Evolutionary conservation across 495 filamentous ascomycete species (phyloP), one percentile per base, ranked within the genome.

Genomic region (Tetracladium setigerum): DNA sequence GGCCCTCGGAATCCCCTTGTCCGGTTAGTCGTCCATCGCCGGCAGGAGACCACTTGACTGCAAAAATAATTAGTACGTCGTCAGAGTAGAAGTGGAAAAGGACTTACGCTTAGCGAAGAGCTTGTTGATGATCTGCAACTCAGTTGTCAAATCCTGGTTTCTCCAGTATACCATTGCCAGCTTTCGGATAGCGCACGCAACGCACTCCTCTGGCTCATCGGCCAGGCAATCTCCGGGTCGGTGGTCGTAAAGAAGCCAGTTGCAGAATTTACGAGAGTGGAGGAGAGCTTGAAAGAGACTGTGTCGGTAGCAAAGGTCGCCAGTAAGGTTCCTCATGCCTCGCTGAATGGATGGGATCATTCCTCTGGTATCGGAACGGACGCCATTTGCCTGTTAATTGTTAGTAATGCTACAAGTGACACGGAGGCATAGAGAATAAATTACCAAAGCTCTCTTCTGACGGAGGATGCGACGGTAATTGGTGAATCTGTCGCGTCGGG

Each of bases 281-380:
- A 74, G 47, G 15, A 75, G 58, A n/a, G 64, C 44, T 39, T 66
- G 56, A 11, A 73, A 48, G 12, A 62, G 52, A 24, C 55, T 59
- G 52, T 73, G 69, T 13, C 68, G 60, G 55, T 74, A 76, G 55
- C 72, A 74, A 15, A 65, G 43, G 16, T 30, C 34, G 17, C 46
- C 45, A 17, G 52, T 58, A 22, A 52, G 19, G 30, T 61, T 61
- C 12, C 11, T 8, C 34, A 61, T 39, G 6, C 58, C 58, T n/a
- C 41, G 30, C 15, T 54, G 53, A 10, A 40, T 6, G n/a, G 15
- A 16, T 30, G 14, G 54, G 47, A 34, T 34, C 47, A 55, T 56
- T 13, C 12, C 9, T 13, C 30, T 30, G 44, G 41, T 50, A 4
- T 37, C 31, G 11, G 2, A 16, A 4, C 4, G 31, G 13, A 56